phyloP scores from a whole-genome alignment of 75 land plant species.

The Cunninghamia lanceolata region DNA sequence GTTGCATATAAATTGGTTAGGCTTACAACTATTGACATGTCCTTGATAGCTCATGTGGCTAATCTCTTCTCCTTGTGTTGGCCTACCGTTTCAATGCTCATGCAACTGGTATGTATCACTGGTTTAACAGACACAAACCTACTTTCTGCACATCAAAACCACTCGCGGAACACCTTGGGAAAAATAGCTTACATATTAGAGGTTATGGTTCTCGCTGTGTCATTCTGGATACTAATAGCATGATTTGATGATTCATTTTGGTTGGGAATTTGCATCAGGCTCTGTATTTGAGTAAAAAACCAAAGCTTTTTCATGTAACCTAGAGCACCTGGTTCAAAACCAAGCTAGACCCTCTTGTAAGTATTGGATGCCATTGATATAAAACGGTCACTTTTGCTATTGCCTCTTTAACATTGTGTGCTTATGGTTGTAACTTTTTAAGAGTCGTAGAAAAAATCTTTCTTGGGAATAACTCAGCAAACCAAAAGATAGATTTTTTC shows the following conservation, averaged over 20 bases:
- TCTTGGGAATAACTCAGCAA: too few relatives aligned
- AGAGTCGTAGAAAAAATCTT: too few relatives aligned
- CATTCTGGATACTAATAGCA: background rate
- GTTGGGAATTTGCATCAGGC: background rate
- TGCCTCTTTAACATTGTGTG: background rate
- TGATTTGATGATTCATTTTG: background rate
- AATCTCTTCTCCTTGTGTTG: background rate
- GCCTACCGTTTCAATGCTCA: background rate
- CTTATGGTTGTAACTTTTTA: background rate
- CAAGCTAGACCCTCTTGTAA: background rate
- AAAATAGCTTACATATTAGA: background rate
- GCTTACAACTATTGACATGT: background rate
- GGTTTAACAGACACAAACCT: background rate
- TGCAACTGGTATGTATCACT: background rate
- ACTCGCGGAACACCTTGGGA: background rate
- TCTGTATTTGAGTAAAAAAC: background rate
- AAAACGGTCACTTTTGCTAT: background rate
- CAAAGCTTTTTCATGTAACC: background rate
- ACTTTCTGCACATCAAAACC: background rate
- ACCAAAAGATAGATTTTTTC: too few relatives aligned
- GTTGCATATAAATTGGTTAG: background rate
- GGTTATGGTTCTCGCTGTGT: background rate
- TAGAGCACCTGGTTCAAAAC: background rate
- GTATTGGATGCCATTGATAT: background rate
- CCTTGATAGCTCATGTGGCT: background rate